Percentiles rank a stretch among this genome's conserved stretches.
These are phyloP conservation scores for Sphagnurus paluster DNA, from an alignment of 1,284 basidiomycete genomes.

Conservation along the genomic window DNA sequence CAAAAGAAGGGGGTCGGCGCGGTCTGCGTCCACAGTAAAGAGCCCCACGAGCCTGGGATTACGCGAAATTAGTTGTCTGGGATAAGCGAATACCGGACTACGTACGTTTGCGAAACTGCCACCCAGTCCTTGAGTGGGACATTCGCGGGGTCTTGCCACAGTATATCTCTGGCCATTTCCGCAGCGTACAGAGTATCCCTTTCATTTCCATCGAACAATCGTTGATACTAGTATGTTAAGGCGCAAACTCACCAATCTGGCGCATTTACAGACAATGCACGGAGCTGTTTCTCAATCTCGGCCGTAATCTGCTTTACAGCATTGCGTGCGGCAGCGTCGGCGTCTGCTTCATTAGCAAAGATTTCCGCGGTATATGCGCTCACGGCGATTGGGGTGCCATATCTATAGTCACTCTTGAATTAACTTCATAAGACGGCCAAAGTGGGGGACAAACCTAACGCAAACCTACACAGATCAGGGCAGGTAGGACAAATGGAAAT, in stretches of 20 bases:
- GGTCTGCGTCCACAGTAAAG: slow-evolving; percentile 1
- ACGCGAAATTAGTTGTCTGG: neutral
- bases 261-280: slow-evolving; percentile 65
- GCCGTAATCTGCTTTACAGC: slow-evolving; percentile 64
- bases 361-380: slow-evolving; percentile 24
- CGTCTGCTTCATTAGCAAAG: slow-evolving; percentile 23
- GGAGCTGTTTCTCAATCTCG: slow-evolving; percentile 52
- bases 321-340: slow-evolving; percentile 41
- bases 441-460: slow-evolving; percentile 25
- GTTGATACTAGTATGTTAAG: neutral
- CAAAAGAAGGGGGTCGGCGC: neutral
- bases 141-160: slow-evolving; percentile 51
- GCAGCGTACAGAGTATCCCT: slow-evolving; percentile 64
- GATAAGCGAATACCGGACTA: slow-evolving; percentile 27
- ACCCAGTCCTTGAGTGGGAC: slow-evolving; percentile 54
- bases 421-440: neutral
- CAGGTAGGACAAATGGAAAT: slow-evolving; percentile 1
- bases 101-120: slow-evolving; percentile 60
- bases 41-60: slow-evolving; percentile 6
- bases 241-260: slow-evolving; percentile 58
- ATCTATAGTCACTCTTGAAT: slow-evolving; percentile 26
- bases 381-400: slow-evolving; percentile 48
- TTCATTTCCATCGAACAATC: neutral
- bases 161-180: slow-evolving; percentile 58
- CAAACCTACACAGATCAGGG: slow-evolving; percentile 25